A percentile compares a stretch with the other conserved stretches of the same genome.
phyloP scores from a whole-genome alignment of 2,329 filamentous ascomycete species.

The Eutypa lata region DNA sequence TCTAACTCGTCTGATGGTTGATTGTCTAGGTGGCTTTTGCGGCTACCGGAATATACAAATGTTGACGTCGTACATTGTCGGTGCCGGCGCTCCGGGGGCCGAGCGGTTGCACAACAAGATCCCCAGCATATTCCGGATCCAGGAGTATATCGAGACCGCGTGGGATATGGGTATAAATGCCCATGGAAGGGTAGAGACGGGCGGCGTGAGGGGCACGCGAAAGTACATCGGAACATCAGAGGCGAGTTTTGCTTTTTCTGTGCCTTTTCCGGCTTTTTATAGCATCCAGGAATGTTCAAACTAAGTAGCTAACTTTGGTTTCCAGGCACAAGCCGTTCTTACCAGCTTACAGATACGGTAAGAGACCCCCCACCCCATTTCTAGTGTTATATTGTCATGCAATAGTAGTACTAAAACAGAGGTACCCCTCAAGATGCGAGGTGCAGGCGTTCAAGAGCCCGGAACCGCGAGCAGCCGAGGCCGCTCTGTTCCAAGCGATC shows the following conservation, averaged over 20 bases:
- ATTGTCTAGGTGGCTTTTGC: constrained; percentile 87
- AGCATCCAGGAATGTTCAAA: too few relatives aligned
- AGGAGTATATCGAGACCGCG: constrained; percentile 80
- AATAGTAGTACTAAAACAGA: constrained; percentile 2
- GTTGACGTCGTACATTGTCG: constrained; percentile 75
- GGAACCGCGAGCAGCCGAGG: constrained; percentile 45
- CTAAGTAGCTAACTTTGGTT: neutral
- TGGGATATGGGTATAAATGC: constrained; percentile 85
- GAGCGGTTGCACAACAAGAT: constrained; percentile 58
- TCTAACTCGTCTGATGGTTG: too few relatives aligned
- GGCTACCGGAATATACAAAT: constrained; percentile 96
- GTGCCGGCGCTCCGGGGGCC: constrained; percentile 51
- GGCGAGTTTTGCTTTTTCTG: constrained; percentile 42
- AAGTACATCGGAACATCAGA: constrained; percentile 96
- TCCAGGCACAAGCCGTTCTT: constrained; percentile 75
- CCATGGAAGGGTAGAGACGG: constrained; percentile 74
- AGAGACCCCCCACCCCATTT: constrained; percentile 22
- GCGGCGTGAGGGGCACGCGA: constrained; percentile 80
- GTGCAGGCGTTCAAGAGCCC: constrained; percentile 57
- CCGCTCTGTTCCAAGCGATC: constrained; percentile 62
- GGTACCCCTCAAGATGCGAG: constrained; percentile 47
- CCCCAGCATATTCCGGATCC: constrained; percentile 77
- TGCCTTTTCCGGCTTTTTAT: neutral
- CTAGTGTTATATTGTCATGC: too few relatives aligned
- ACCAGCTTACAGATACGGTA: constrained; percentile 64